phyloP scores from a whole-genome alignment of 2,329 filamentous ascomycete species.

The Nothophaeocryptopus gaeumannii region DNA sequence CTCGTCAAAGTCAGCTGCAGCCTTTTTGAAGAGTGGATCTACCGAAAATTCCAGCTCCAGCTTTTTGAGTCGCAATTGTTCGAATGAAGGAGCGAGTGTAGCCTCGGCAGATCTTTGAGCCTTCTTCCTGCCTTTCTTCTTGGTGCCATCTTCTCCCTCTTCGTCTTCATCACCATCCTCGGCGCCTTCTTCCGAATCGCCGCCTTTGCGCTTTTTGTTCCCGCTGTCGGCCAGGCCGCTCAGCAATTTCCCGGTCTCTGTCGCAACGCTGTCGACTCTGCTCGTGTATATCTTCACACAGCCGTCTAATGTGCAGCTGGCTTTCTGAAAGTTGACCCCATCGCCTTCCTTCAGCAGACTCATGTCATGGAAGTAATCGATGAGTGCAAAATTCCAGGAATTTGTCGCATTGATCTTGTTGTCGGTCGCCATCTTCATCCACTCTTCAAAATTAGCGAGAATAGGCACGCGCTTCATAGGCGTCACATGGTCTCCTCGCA shows the following conservation, averaged over 20 bases:
- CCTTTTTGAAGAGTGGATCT: slow-evolving; percentile 98
- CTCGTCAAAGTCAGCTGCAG: slow-evolving; percentile 96
- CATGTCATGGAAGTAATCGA: slow-evolving; percentile 99
- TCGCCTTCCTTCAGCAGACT: slow-evolving; percentile 93
- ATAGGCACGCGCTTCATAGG: slow-evolving; percentile 96
- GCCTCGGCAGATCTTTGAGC: slow-evolving; percentile 77
- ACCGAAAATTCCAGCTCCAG: slow-evolving; percentile 96
- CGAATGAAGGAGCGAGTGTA: slow-evolving; percentile 87
- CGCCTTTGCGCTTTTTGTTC: slow-evolving; percentile 48
- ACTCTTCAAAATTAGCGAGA: slow-evolving; percentile 97
- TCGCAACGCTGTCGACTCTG: slow-evolving; percentile 95
- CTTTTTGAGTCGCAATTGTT: slow-evolving; percentile 88
- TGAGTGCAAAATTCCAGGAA: slow-evolving; percentile 99
- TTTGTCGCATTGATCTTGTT: slow-evolving; percentile 96
- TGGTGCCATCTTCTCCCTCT: slow-evolving; percentile 50
- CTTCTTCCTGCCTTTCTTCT: slow-evolving; percentile 68
- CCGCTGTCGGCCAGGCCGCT: slow-evolving; percentile 89
- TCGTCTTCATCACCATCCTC: slow-evolving; percentile 62
- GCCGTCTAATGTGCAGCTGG: slow-evolving; percentile 93
- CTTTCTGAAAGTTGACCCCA: slow-evolving; percentile 97
- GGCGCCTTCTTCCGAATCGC: slow-evolving; percentile 64
- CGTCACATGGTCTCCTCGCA: slow-evolving; percentile 74
- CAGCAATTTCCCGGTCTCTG: slow-evolving; percentile 90
- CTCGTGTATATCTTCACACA: slow-evolving; percentile 99
- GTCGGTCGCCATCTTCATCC: slow-evolving; percentile 99